Evolutionary conservation across 768 basidiomycete genomes (phyloP).

Genomic region (Paxillus ammoniavirescens): DNA sequence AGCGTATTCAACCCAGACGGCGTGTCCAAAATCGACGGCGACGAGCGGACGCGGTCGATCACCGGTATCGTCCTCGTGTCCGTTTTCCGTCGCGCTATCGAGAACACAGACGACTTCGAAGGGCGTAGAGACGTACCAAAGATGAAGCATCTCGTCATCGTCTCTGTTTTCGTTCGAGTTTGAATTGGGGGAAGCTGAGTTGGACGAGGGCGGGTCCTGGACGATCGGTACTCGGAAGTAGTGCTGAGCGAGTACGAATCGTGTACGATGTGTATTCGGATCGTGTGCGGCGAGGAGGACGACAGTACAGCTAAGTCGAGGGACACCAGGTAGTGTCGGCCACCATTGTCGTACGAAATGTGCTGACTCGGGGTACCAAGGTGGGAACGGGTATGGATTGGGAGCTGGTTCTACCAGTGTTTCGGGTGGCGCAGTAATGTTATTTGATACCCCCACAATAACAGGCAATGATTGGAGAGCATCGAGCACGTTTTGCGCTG

Average conservation of each 20-base stretch:
- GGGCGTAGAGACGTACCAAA: slow-evolving; percentile 70
- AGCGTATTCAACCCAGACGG: slow-evolving; percentile 74
- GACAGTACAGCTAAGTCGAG: slow-evolving; percentile 69
- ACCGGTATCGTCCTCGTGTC: slow-evolving; percentile 31
- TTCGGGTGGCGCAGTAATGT: background rate
- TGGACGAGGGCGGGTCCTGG: slow-evolving; percentile 14
- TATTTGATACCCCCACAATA: background rate
- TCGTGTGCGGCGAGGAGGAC: slow-evolving; percentile 65
- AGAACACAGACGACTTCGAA: slow-evolving; percentile 71
- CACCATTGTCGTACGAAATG: slow-evolving; percentile 84
- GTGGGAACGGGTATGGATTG: slow-evolving; percentile 66
- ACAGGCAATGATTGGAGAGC: slow-evolving; percentile 9
- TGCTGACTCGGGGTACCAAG: slow-evolving; percentile 71
- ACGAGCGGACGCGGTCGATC: slow-evolving; percentile 67
- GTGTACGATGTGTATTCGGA: slow-evolving; percentile 53
- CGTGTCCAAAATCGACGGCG: slow-evolving; percentile 87
- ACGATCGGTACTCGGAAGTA: slow-evolving; percentile 71
- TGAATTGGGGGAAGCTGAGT: background rate
- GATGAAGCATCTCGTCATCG: slow-evolving; percentile 54
- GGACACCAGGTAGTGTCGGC: slow-evolving; percentile 64
- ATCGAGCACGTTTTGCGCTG: slow-evolving; percentile 4
- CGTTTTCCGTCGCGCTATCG: slow-evolving; percentile 37
- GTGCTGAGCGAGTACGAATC: slow-evolving; percentile 70
- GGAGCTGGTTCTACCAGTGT: slow-evolving; percentile 26
- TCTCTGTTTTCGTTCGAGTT: slow-evolving; percentile 28